These are phyloP conservation scores for Thinopyrum elongatum DNA, from an alignment of 176 grass and related monocot species.

Conservation along the genomic window DNA sequence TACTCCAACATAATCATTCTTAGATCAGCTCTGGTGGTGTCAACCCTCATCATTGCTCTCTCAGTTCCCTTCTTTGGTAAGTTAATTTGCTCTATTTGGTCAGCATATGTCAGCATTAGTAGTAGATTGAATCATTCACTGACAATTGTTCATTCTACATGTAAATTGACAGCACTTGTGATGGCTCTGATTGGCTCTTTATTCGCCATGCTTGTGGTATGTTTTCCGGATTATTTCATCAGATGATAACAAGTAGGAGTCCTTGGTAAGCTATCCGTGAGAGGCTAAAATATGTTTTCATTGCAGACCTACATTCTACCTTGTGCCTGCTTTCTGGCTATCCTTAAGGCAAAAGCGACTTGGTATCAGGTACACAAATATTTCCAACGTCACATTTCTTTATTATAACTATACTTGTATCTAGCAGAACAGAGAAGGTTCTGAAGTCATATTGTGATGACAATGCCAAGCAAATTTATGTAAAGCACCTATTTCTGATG, in stretches of 20 bases:
- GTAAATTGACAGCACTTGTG: slow-evolving; percentile 63
- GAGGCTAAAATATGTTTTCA: slow-evolving; percentile 2
- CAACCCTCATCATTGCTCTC: slow-evolving; percentile 75
- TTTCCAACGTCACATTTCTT: neutral
- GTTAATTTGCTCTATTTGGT: slow-evolving; percentile 34
- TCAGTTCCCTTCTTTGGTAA: slow-evolving; percentile 85
- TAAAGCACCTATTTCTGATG: neutral
- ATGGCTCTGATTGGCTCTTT: slow-evolving; percentile 96
- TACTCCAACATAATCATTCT: slow-evolving; percentile 28
- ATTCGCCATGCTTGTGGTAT: slow-evolving; percentile 95
- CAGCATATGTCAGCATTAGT: neutral
- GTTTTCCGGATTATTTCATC: neutral
- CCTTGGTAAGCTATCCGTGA: neutral
- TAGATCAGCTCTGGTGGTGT: slow-evolving; percentile 70
- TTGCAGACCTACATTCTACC: slow-evolving; percentile 79
- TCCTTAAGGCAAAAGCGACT: slow-evolving; percentile 60
- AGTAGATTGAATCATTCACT: neutral
- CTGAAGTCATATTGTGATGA: neutral
- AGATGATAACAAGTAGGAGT: neutral
- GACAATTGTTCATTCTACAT: neutral
- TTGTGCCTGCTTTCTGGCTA: slow-evolving; percentile 81
- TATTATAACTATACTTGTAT: neutral
- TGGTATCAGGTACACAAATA: slow-evolving; percentile 62
- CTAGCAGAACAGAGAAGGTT: neutral
- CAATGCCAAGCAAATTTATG: neutral